phyloP scores from a whole-genome alignment of 1,284 basidiomycete species.

The Wolfiporia cocos region DNA sequence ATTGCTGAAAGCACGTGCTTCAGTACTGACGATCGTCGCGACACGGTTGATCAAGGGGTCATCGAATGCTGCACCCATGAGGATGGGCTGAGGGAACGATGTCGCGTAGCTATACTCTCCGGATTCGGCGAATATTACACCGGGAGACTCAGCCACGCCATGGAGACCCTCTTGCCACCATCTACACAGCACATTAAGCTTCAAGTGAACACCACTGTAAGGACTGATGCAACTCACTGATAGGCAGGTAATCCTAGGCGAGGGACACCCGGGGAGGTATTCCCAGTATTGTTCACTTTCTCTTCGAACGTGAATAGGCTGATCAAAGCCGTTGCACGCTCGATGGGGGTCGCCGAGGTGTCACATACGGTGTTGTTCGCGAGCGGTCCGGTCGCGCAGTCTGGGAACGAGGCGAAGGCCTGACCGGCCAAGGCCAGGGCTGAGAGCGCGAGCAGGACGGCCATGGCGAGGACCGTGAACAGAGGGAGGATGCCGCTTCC shows the following conservation, averaged over 20 bases:
- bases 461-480: slow-evolving; percentile 3
- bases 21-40: slow-evolving; percentile 44
- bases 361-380: slow-evolving; percentile 43
- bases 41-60: slow-evolving; percentile 42
- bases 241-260: slow-evolving; percentile 45
- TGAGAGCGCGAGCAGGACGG: slow-evolving; percentile 5
- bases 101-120: slow-evolving; percentile 51
- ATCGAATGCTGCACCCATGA: slow-evolving; percentile 36
- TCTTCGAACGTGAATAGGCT: slow-evolving; percentile 42
- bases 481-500: neutral
- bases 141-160: slow-evolving; percentile 45
- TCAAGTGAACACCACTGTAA: neutral
- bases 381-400: slow-evolving; percentile 40
- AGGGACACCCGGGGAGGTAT: slow-evolving; percentile 41
- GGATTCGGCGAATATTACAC: slow-evolving; percentile 39
- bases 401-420: slow-evolving; percentile 30
- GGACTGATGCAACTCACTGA: slow-evolving; percentile 39
- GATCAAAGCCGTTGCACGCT: slow-evolving; percentile 42
- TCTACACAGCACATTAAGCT: neutral
- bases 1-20: slow-evolving; percentile 53
- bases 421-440: slow-evolving; percentile 1
- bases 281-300: slow-evolving; percentile 43
- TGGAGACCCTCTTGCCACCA: slow-evolving; percentile 31
- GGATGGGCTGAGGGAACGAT: slow-evolving; percentile 42
- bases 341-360: slow-evolving; percentile 35